Evolutionary conservation across 495 filamentous ascomycete species (phyloP), one percentile per base, ranked within the genome.

Genomic region (Aspergillus nidulans): DNA sequence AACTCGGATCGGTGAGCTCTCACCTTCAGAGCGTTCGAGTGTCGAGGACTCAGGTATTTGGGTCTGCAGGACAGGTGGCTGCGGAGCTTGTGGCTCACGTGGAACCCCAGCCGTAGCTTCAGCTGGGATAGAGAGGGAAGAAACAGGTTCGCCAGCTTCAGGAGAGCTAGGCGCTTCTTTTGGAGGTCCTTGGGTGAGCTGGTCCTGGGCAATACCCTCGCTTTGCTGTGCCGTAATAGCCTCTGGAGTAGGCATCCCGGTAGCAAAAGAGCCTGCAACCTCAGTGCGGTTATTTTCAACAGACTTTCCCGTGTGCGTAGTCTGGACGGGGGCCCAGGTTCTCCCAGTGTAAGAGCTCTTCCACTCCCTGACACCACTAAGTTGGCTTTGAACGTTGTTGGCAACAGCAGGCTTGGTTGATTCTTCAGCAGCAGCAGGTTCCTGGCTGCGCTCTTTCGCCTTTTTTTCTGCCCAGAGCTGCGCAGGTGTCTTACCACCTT

Each of bases 401-500:
- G 84, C 70, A 36, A 72, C 64, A 3, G 73, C 64, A 21, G 71
- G 65, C 0, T 69, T 61, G 13, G 67, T 55, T 13, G 63, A 40
- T n/a, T 74, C 42, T 28, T 69, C 43, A 32, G 63, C 62, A 43
- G 63, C 46, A 34, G 56, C 64, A 24, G 73, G 69, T 42, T 74
- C 75, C 42, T 74, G 28, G 67, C 85, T 87, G 18, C 85, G 78
- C 63, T 95, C 87, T 49, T 83, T 82, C 21, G 88, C 90, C 74
- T 97, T 98, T 70, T 88, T 95, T 72, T 99, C 94, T 0, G 92
- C 92, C 94, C 94, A 99, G 16, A 96, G 68, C 66, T 99, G 94
- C 20, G 95, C 91, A 16, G 94, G 94, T 6, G 94, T 97, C 74
- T 97, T 99, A 43, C 91, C 92, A 53, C 88, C 92, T 70, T 95